Conservation (phyloP, 352 stramenopile species). For the Phytophthora fragariae region DNA sequence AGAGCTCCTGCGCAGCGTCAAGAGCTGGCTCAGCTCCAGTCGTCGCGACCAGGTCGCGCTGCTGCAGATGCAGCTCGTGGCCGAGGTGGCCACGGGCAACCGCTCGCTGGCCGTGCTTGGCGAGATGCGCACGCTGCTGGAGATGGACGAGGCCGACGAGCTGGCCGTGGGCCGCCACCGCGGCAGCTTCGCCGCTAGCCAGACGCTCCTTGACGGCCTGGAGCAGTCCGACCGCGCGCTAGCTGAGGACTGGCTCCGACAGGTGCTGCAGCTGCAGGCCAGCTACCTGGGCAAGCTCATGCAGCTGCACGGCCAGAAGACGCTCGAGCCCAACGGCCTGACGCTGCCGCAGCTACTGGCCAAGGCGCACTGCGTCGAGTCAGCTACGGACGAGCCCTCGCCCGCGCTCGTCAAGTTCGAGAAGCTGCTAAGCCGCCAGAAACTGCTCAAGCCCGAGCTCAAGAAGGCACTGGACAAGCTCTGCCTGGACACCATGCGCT, state of each 20-base stretch:
- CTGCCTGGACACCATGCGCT: conserved; percentile 68
- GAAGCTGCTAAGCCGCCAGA: conserved; percentile 69
- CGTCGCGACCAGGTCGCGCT: conserved; percentile 65
- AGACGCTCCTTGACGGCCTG: conserved; percentile 56
- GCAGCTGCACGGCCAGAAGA: conserved; percentile 60
- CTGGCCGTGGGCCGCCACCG: conserved; percentile 13
- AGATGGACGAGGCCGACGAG: conserved; percentile 45
- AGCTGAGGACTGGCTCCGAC: conserved; percentile 61
- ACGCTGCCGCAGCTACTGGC: conserved; percentile 54
- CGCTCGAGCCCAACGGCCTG: conserved; percentile 24
- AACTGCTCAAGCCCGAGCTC: conserved; percentile 63
- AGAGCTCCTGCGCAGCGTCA: conserved; percentile 60
- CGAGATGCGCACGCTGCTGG: conserved; percentile 61
- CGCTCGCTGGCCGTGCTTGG: conserved; percentile 67
- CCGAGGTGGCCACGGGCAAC: conserved; percentile 67
- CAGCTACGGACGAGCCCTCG: conserved; percentile 46
- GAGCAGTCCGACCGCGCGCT: conserved; percentile 67
- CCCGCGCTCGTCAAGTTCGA: conserved; percentile 67
- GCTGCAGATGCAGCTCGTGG: conserved; percentile 76
- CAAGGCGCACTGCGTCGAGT: conserved; percentile 33
- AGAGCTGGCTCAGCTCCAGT: conserved; percentile 51
- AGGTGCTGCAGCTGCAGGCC: conserved; percentile 64
- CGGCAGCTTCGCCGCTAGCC: conserved; percentile 44
- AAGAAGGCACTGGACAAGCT: conserved; percentile 75
- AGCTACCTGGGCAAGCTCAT: conserved; percentile 63